These are phyloP conservation scores for Niebla homalea DNA, from an alignment of 495 filamentous ascomycete species.

Conservation along the genomic window DNA sequence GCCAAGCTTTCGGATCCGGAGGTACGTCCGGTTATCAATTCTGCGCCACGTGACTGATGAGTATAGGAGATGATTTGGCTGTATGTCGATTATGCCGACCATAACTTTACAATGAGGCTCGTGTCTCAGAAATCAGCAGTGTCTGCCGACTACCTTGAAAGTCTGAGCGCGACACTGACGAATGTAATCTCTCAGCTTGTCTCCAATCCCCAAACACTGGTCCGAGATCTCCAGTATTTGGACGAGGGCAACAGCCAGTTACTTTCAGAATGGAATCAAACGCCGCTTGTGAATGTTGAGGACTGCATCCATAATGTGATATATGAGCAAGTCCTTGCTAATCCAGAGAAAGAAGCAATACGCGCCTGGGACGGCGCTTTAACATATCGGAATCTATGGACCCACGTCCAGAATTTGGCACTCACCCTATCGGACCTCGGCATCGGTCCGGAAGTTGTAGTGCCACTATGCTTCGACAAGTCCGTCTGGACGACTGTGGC, in stretches of 20 bases:
- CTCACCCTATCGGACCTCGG: conserved; percentile 31
- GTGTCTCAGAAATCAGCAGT: neutral
- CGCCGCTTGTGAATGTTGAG: conserved; percentile 23
- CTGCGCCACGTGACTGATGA: neutral
- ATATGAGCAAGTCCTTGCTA: conserved; percentile 24
- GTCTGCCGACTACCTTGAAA: conserved; percentile 6
- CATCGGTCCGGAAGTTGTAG: conserved; percentile 33
- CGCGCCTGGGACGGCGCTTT: conserved; percentile 47
- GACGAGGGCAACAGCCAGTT: neutral
- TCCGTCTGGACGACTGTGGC: conserved; percentile 45
- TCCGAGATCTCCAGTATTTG: conserved; percentile 8
- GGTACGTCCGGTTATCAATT: neutral
- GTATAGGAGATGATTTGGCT: conserved; percentile 2
- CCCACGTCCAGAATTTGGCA: conserved; percentile 28
- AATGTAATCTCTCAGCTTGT: neutral
- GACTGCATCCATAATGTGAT: conserved; percentile 41
- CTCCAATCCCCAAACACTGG: neutral
- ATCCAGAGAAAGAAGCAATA: conserved; percentile 33
- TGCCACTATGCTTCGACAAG: conserved; percentile 47
- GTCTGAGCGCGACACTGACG: conserved; percentile 4
- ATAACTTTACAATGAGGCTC: neutral
- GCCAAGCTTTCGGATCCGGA: too few species aligned
- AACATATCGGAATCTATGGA: conserved; percentile 38
- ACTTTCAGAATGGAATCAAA: conserved; percentile 14
- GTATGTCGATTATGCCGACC: neutral